Evolutionary conservation across 192 early-diverging fungal genomes (phyloP).

Genomic region (Umbelopsis isabellina): DNA sequence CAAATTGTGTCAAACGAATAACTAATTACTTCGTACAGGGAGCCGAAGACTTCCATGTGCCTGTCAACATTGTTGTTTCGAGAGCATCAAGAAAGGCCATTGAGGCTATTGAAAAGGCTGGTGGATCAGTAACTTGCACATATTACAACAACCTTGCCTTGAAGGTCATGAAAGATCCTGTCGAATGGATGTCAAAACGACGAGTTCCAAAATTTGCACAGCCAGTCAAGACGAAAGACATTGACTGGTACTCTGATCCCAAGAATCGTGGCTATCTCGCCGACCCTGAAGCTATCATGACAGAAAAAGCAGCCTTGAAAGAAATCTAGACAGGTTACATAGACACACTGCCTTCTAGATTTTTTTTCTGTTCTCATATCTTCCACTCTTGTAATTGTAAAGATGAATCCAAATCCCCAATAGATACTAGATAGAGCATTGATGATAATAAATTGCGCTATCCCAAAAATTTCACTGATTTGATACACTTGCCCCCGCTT

Average conservation of each 20-base stretch:
- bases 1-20: background rate
- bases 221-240: conserved; percentile 67
- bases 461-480: background rate
- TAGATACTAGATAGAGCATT: background rate
- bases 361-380: background rate
- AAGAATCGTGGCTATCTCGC: conserved; percentile 33
- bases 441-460: background rate
- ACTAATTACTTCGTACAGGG: conserved; percentile 53
- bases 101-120: conserved; percentile 75
- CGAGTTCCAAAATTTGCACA: conserved; percentile 66
- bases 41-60: conserved; percentile 71
- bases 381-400: conserved; percentile 18
- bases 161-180: conserved; percentile 76
- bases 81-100: conserved; percentile 80
- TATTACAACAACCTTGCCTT: conserved; percentile 80
- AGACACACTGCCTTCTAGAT: no score
- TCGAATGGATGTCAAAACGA: conserved; percentile 64
- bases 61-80: conserved; percentile 86
- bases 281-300: conserved; percentile 11
- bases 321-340: background rate
- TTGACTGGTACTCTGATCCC: conserved; percentile 27
- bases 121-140: conserved; percentile 80
- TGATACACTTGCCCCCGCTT: no score
- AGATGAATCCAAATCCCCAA: background rate
- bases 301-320: background rate